Base-by-base conservation (phyloP, 2,329 filamentous ascomycete genomes). In the Fusarium anguioides region DNA sequence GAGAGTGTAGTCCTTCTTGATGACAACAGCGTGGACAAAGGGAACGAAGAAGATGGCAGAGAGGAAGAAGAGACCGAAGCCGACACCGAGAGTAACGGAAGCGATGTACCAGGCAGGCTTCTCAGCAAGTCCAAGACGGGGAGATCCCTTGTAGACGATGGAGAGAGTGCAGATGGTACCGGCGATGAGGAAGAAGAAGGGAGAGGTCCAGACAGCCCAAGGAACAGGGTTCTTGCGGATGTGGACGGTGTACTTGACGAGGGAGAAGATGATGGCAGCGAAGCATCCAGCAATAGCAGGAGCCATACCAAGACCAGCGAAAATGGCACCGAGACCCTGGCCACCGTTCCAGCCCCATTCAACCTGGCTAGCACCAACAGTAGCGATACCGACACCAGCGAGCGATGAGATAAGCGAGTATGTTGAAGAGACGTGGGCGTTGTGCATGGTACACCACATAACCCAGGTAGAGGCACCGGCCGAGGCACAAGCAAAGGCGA, bases 111-210 rank as follows among this genome's bases (percentile, higher is more conserved):
- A 89, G 10, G 78, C 77, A 3, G 91, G 89, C 82, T 89, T 91
- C 17, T 59, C 41, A 23, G 56, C 18, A 9, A 74, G 70, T 14
- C 70, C 67, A 4, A 74, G 66, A 20, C 68, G 60, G 23, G 91
- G 90, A 11, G 91, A 92, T 29, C 91, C 91, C 84, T 94, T 93
- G 85, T 92, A 93, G 70, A 94, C 91, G 71, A 94, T 88, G 40
- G 89, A 92, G 7, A 94, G 83, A 0, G 91, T 91, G 80, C 90
- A 92, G 72, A 94, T 80, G 59, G 89, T 92, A 54, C 84, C 89
- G 55, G 91, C 90, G 60, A 94, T 86, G 55, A 93, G 86, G 84
- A 94, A 94, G 81, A 89, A 94, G 80, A 91, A 87, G 11, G 91
- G 91, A 3, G 90, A 89, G 49, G 86, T 89, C 80, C 84, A 93